Conservation (phyloP, 768 basidiomycete species). For the Hortiboletus campestris region DNA sequence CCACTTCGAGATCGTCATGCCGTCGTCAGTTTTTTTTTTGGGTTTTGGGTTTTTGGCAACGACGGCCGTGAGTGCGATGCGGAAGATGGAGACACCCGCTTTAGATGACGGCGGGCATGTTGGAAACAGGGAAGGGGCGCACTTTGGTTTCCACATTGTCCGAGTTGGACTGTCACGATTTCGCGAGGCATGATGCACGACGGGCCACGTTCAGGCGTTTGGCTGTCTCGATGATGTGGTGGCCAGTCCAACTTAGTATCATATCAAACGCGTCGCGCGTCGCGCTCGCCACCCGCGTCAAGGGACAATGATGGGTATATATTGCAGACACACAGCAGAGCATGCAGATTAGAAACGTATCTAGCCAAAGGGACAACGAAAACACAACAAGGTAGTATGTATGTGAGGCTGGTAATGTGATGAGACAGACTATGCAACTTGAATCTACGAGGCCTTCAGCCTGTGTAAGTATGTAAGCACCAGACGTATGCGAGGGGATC, state of each 20-base stretch:
- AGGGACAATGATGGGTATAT: background rate
- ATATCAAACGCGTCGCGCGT: too few relatives aligned
- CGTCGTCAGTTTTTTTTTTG: background rate
- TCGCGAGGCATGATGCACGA: constrained; percentile 66
- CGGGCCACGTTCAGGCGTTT: constrained; percentile 11
- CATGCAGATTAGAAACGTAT: constrained; percentile 20
- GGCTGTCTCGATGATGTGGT: background rate
- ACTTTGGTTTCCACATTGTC: constrained; percentile 95
- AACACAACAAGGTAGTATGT: constrained; percentile 24
- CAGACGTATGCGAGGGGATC: constrained; percentile 14
- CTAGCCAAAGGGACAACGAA: constrained; percentile 11
- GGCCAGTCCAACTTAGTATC: background rate
- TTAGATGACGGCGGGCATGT: constrained; percentile 6
- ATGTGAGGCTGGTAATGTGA: constrained; percentile 20
- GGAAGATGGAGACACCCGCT: background rate
- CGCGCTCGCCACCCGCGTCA: too few relatives aligned
- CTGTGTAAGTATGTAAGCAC: constrained; percentile 30
- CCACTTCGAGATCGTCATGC: constrained; percentile 55
- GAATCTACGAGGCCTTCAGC: constrained; percentile 36
- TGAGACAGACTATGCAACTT: constrained; percentile 16
- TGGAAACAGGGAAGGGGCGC: constrained; percentile 25
- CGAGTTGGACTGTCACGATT: constrained; percentile 81
- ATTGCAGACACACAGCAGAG: constrained; percentile 8
- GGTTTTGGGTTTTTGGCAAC: too few relatives aligned
- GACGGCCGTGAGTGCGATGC: background rate